Base-by-base conservation (phyloP, 179 eudicot genomes). In the Carnegiea gigantea region DNA sequence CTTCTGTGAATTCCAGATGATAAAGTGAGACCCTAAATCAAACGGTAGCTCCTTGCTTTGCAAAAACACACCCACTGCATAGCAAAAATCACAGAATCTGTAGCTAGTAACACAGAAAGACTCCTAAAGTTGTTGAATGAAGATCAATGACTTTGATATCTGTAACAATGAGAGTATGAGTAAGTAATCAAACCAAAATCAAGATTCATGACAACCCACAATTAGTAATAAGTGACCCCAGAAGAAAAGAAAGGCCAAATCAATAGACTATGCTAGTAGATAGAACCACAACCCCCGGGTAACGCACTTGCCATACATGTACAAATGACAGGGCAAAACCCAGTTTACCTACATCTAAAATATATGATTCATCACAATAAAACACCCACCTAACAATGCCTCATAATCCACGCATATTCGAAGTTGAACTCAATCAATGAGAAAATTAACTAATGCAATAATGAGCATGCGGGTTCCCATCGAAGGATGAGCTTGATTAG, bases 161-260 rank as follows among this genome's bases (percentile, higher is more conserved):
- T 30, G 44, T 15, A 70, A 21, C n/a, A 36, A 70, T 5, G 33
- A 11, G 43, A 70, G 46, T 30, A 5, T 70, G 43, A 70, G 73
- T 70, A 24, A 70, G 9, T 70, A 15, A 70, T 70, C n/a, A 26
- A 68, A 68, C 18, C 73, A 28, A 70, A 30, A 70, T 67, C 73
- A 70, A 70, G 44, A 70, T 70, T 70, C 73, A 5, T 15, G 43
- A 17, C 73, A 30, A 70, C 73, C 71, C 46, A 70, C 10, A 70
- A 36, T 36, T 33, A 70, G 46, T 12, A 68, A 68, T 14, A 14
- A 36, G 40, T 33, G 46, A 70, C 46, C 46, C 71, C 40, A 67
- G 4, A 67, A 67, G 71, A 26, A 67, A 67, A 30, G 18, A 67
- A 67, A 28, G 26, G 36, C 71, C 71, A 67, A 26, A 17, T 36